A percentile compares a stretch with the other conserved stretches of the same genome.
Evolutionary conservation across 2,329 filamentous ascomycete genomes (phyloP).

Genomic region (Neonectria coccinea): DNA sequence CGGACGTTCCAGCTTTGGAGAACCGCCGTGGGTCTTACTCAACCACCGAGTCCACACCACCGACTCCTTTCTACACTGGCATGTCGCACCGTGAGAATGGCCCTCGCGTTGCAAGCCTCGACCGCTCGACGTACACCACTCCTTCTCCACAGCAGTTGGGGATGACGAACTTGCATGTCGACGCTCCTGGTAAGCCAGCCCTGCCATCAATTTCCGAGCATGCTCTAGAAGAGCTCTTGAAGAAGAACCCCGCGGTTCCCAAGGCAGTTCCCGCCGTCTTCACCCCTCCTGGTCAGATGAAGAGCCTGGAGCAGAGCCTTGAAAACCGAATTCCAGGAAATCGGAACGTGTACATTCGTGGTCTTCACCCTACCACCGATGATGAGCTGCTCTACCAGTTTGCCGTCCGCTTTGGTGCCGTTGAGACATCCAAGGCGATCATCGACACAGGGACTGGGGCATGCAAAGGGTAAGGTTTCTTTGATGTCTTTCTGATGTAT

Average conservation of each 20-base stretch:
- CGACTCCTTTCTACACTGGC: constrained; percentile 73
- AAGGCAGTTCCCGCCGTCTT: constrained; percentile 90
- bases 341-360: constrained; percentile 98
- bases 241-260: constrained; percentile 85
- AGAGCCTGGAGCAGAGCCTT: constrained; percentile 92
- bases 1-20: constrained; percentile 71
- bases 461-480: constrained; percentile 85
- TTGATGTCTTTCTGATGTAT: not conserved
- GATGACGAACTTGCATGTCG: constrained; percentile 54
- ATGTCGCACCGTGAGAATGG: constrained; percentile 70
- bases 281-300: constrained; percentile 84
- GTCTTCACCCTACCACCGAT: constrained; percentile 93
- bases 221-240: constrained; percentile 72
- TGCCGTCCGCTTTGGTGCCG: constrained; percentile 88
- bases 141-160: constrained; percentile 73
- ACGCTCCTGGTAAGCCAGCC: constrained; percentile 57
- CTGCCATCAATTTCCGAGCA: constrained; percentile 57
- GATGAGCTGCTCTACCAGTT: constrained; percentile 88
- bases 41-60: constrained; percentile 73
- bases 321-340: constrained; percentile 93
- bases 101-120: constrained; percentile 67
- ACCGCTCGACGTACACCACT: constrained; percentile 74
- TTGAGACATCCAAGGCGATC: constrained; percentile 98
- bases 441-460: constrained; percentile 93
- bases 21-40: constrained; percentile 76